Evolutionary conservation across 345 rosid genomes (phyloP).

Genomic region (Linum tenue): DNA sequence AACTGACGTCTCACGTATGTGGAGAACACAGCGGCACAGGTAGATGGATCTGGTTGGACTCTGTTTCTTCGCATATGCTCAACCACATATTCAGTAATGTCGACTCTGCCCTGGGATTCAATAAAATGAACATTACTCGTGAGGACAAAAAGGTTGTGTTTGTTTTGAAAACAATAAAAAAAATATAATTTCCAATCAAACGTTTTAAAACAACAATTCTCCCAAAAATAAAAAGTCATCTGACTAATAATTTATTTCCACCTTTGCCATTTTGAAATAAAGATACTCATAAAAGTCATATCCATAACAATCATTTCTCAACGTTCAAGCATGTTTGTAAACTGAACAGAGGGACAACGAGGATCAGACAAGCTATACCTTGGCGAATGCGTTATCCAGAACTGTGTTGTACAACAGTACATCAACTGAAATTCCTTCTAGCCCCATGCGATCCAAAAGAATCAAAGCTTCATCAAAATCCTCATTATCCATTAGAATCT

Average conservation of each 20-base stretch:
- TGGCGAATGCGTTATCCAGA: conserved; percentile 38
- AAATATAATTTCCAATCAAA: background rate
- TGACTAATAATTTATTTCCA: no score
- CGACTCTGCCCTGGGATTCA: conserved; percentile 44
- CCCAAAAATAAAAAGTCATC: no score
- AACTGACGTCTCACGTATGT: conserved; percentile 36
- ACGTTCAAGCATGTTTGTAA: no score
- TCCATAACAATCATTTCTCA: no score
- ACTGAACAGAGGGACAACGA: background rate
- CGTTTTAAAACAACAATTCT: no score
- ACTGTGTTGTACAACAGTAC: conserved; percentile 51
- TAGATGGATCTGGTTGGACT: conserved; percentile 59
- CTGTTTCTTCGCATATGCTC: conserved; percentile 51
- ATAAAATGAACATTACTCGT: background rate
- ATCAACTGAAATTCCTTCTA: conserved; percentile 43
- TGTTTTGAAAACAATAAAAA: no score
- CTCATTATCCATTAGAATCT: conserved; percentile 44
- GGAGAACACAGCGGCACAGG: conserved; percentile 49
- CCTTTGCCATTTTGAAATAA: no score
- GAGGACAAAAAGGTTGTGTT: background rate
- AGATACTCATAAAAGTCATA: no score
- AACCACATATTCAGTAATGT: conserved; percentile 48
- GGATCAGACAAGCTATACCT: conserved; percentile 29
- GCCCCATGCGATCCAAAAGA: conserved; percentile 43
- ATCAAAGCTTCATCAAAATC: conserved; percentile 44